Evolutionary conservation across 2,329 filamentous ascomycete species (phyloP), one percentile per base, ranked within the genome.

Genomic region (Ophiobolus disseminans): DNA sequence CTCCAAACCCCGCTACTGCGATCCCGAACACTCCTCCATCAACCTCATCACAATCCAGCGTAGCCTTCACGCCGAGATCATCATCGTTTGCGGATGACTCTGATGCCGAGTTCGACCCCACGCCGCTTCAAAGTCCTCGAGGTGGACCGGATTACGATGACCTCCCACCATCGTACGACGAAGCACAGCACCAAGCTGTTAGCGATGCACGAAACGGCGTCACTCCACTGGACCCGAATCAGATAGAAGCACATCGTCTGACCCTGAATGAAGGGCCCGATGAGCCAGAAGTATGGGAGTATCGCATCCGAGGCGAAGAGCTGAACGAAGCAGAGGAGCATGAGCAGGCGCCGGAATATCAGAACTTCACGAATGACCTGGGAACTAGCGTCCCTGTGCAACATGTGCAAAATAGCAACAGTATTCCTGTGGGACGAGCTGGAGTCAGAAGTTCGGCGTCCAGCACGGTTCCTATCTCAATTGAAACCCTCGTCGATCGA

Each of bases 81-180:
- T 55, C 53, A 16, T 69, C 68, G 6, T 57, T 68, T 34, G 59
- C 63, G 11, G 67, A 72, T 38, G 66, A 68, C 20, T 70, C 66
- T 8, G 66, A 70, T 26, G 57, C 66, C 3, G 67, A 70, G 0
- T 65, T 61, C 16, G 61, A 64, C 17, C 65, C 65, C 4, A 72
- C 69, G 1, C 69, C 69, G 16, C 20, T 59, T 3, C 58, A 66
- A 19, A 70, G 66, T 38, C 67, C 66, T 5, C 55, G 55, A 17
- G 69, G 40, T 5, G 40, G 70, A 9, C 67, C 68, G 1, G 65
- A 62, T 11, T 72, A 72, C 39, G 66, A 72, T 39, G 71, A 74
- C 40, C 52, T 73, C 3, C 71, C 70, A 16, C 71, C 71, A 1
- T 66, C 69, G 0, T 74, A 74, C 41, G 68, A 71, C 34, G 65